Percentiles rank a stretch among this genome's conserved stretches.
Evolutionary conservation across 495 filamentous ascomycete species (phyloP).

Genomic region (Chlorociboria aeruginascens): DNA sequence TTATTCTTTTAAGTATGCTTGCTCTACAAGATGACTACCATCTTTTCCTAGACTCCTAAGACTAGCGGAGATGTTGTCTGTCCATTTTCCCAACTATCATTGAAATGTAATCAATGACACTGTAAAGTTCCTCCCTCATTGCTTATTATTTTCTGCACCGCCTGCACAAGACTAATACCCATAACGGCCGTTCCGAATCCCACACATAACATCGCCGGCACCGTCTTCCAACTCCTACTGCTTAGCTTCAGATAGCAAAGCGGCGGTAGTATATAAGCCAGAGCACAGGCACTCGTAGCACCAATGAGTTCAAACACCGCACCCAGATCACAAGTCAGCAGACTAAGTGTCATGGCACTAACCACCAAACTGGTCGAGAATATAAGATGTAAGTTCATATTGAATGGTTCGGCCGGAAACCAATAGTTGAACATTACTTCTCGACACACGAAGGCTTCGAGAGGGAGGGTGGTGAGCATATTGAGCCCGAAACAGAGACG

Average conservation of each 20-base stretch:
- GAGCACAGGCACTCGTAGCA: constrained; percentile 81
- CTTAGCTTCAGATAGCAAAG: constrained; percentile 91
- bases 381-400: constrained; percentile 71
- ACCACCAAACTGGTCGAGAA: constrained; percentile 73
- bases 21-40: no score
- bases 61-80: neutral
- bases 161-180: constrained; percentile 69
- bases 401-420: constrained; percentile 68
- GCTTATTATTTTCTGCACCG: constrained; percentile 47
- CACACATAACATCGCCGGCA: constrained; percentile 13
- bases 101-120: constrained; percentile 2
- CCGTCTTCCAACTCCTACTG: constrained; percentile 51
- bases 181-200: constrained; percentile 76
- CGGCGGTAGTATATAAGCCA: constrained; percentile 92
- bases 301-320: constrained; percentile 92
- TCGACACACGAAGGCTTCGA: constrained; percentile 94
- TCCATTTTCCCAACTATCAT: no score
- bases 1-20: no score
- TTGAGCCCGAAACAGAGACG: constrained; percentile 92
- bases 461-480: constrained; percentile 93
- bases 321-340: constrained; percentile 87
- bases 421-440: constrained; percentile 95
- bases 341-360: constrained; percentile 59
- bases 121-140: constrained; percentile 17
- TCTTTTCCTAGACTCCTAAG: no score